Evolutionary conservation across 306 rosid species (phyloP), one percentile per base, ranked within the genome.

Genomic region (barrel medic (Medicago truncatula)): DNA sequence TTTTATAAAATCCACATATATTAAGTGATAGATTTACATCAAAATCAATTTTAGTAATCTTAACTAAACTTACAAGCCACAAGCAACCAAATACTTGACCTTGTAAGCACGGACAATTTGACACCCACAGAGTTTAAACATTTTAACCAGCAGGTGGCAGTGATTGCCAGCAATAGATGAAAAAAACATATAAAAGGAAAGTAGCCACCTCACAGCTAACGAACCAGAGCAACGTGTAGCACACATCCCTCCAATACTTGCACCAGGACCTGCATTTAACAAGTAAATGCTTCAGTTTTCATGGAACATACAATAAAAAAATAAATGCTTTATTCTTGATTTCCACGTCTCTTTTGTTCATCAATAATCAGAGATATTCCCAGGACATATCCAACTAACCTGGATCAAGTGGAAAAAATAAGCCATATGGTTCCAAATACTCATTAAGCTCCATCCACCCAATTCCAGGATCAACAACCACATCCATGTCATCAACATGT

Each of bases 191-290:
- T 7, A 75, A 70, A 66, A 77, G 54, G 58, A 85, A 46, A 67
- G 74, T 36, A 63, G 71, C 73, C 83, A 94, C 98, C 96, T 94
- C 68, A 90, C 96, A 79, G 98, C 98, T 83, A 94, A 87, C 1
- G 98, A 94, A 69, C 98, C 98, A 62, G 98, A 94, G 83, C 98
- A 94, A 68, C 98, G 97, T 60, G 98, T 94, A 64, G 98, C 96
- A 80, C 98, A 94, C 98, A 94, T 94, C 72, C 98, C 98, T 46
- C 98, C 98, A 57, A 94, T 94, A 82, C 96, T 92, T 79, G 98
- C 98, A 72, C 98, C 98, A 78, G 98, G 98, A 73, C 98, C 98
- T 94, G 89, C 83, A 76, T 61, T 76, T 76, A 72, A 67, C 68
- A 84, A 60, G 68, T 73, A 54, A 20, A 60, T 79, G 77, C 31